Base-by-base conservation (phyloP, 2,329 filamentous ascomycete species). In the Cladophialophora psammophila region DNA sequence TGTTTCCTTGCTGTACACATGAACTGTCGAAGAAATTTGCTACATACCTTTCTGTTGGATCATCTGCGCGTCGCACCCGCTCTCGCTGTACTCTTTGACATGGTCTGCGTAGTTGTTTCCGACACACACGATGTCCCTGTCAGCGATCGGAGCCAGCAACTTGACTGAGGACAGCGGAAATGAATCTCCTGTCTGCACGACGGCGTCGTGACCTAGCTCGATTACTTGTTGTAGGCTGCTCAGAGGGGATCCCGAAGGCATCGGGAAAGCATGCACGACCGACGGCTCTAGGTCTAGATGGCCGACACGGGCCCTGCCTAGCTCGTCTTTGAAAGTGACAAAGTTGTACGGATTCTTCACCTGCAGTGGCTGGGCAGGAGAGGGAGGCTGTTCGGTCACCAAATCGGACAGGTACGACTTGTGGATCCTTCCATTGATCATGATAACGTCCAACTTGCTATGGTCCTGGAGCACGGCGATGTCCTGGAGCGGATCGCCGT, bases 21-120 rank as follows among this genome's bases (percentile, higher is more conserved):
- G 26, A 26, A 26, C 3, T 2, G 26, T 2, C 38, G 38, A 10
- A 40, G 38, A 40, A 10, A 13, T 13, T 12, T 13, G 55, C 38
- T 40, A 40, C 38, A 15, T 26, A 45, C 57, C 69, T 86, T 87
- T 53, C 50, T 53, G 50, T 34, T 53, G 50, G 10, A 26, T 26
- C 69, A 87, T 85, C 4, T 80, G 84, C 62, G 79, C 81, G 72
- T 87, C 85, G 69, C 81, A 87, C 0, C 85, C 85, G 1, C 82
- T 84, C 10, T 75, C 59, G 26, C 87, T 85, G 76, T 87, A 87
- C 67, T 87, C 85, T 60, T 81, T 83, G 1, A 85, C 85, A 71
- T 87, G 85, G 45, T 86, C 85, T 40, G 78, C 76, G 69, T 87
- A 87, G 70, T 87, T 87, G 72, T 87, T 71, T 3, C 69, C 69